Evolutionary conservation across 202 grass and related monocot species (phyloP).

Genomic region (Saccharum hybrid): DNA sequence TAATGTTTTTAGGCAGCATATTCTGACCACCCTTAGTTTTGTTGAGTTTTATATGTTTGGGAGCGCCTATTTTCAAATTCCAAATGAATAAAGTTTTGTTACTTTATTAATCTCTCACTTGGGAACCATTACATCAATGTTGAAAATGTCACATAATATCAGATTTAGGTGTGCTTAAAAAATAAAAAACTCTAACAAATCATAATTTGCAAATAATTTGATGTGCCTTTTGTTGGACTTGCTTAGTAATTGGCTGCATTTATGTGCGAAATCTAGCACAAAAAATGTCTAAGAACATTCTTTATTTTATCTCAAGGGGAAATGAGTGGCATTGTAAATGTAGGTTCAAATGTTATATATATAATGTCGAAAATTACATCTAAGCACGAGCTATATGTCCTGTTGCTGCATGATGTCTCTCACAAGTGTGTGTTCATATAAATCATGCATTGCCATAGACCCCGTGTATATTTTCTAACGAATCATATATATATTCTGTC

Average conservation of each 20-base stretch:
- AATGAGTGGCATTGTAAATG: too few relatives aligned
- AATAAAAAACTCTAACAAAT: neutral
- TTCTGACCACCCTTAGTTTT: neutral
- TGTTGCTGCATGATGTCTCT: too few relatives aligned
- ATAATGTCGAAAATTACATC: too few relatives aligned
- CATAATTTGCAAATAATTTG: too few relatives aligned
- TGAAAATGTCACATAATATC: neutral
- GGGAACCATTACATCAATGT: neutral
- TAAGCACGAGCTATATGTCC: too few relatives aligned
- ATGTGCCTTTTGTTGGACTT: neutral
- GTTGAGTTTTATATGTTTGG: neutral
- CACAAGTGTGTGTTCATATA: too few relatives aligned
- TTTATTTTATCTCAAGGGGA: neutral
- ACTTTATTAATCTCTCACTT: neutral
- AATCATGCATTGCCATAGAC: too few relatives aligned
- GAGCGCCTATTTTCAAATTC: neutral
- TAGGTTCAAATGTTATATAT: too few relatives aligned
- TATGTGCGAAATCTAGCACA: neutral
- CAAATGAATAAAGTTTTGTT: neutral
- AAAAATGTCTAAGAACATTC: neutral
- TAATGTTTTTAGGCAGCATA: neutral
- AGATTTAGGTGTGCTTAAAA: neutral
- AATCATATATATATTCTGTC: too few relatives aligned
- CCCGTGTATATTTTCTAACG: too few relatives aligned
- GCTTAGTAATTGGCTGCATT: neutral